Percentiles rank a stretch among this genome's conserved stretches.
Evolutionary conservation across 2,329 filamentous ascomycete genomes (phyloP).

Genomic region (Pestalotiopsis sp.): DNA sequence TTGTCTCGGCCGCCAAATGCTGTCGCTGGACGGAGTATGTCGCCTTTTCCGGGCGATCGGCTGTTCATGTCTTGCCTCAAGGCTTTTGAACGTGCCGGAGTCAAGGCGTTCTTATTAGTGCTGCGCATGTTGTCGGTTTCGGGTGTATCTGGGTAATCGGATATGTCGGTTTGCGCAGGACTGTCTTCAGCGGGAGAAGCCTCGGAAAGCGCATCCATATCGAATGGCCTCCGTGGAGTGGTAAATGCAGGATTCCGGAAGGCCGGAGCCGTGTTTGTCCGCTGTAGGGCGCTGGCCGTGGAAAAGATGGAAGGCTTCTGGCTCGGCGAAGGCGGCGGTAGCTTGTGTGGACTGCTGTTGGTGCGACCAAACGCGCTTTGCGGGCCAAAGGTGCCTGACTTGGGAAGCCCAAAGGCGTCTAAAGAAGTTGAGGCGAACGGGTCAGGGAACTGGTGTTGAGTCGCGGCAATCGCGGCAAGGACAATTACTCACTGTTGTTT

Average conservation of each 20-base stretch:
- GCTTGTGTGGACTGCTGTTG: slow-evolving; percentile 42
- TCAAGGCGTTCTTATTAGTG: slow-evolving; percentile 45
- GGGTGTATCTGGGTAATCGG: slow-evolving; percentile 55
- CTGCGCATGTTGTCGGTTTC: slow-evolving; percentile 40
- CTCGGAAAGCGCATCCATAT: slow-evolving; percentile 56
- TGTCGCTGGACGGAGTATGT: slow-evolving; percentile 51
- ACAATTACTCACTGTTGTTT: slow-evolving; percentile 41
- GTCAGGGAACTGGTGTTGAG: neutral
- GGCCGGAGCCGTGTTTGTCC: slow-evolving; percentile 47
- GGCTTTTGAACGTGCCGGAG: slow-evolving; percentile 50
- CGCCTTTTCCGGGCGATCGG: slow-evolving; percentile 62
- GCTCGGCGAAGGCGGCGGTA: slow-evolving; percentile 27
- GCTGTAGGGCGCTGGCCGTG: slow-evolving; percentile 45
- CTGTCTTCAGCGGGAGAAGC: slow-evolving; percentile 62
- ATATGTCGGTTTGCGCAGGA: slow-evolving; percentile 59
- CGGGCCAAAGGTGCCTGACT: slow-evolving; percentile 35
- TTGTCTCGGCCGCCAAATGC: slow-evolving; percentile 42
- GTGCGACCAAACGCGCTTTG: slow-evolving; percentile 27
- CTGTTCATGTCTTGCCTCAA: slow-evolving; percentile 28
- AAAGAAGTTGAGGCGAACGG: neutral
- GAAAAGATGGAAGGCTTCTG: slow-evolving; percentile 40
- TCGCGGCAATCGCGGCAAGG: neutral
- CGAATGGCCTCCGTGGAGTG: slow-evolving; percentile 61
- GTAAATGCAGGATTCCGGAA: slow-evolving; percentile 69
- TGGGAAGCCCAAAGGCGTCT: slow-evolving; percentile 27